A percentile compares a stretch with the other conserved stretches of the same genome.
Evolutionary conservation across 805 yeast species (phyloP).

Genomic region (Teunomyces barrocoloradensis): DNA sequence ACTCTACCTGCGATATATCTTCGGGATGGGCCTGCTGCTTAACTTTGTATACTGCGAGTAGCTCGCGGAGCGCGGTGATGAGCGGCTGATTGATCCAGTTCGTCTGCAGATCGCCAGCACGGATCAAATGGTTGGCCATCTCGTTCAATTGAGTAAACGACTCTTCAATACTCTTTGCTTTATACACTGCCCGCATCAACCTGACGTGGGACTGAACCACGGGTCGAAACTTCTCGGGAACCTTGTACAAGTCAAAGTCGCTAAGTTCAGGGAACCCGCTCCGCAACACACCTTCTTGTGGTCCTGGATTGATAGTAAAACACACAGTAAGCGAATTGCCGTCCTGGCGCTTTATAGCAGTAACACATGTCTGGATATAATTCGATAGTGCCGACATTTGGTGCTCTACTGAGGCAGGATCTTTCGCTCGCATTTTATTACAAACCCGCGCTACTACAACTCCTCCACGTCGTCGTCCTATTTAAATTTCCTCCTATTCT

Average conservation of each 20-base stretch:
- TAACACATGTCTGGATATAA: constrained; percentile 21
- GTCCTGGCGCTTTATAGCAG: constrained; percentile 19
- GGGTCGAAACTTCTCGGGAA: constrained; percentile 36
- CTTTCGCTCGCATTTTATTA: neutral
- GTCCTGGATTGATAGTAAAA: constrained; percentile 36
- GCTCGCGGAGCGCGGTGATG: constrained; percentile 38
- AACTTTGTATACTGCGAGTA: constrained; percentile 40
- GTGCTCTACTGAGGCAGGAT: neutral
- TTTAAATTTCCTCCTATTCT: neutral
- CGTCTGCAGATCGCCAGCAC: constrained; percentile 52
- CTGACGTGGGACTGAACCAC: constrained; percentile 31
- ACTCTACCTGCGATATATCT: constrained; percentile 11
- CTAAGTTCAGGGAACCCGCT: constrained; percentile 35
- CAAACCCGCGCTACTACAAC: neutral
- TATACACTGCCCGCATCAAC: constrained; percentile 33
- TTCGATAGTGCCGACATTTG: constrained; percentile 4
- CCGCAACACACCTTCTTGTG: constrained; percentile 26
- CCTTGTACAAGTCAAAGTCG: constrained; percentile 38
- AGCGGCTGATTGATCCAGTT: constrained; percentile 52
- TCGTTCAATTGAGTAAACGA: constrained; percentile 37
- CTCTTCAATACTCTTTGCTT: constrained; percentile 29
- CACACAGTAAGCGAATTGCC: constrained; percentile 18
- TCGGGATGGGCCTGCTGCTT: constrained; percentile 28
- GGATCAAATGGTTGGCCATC: constrained; percentile 44
- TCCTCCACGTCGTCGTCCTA: neutral